phyloP scores from a whole-genome alignment of 805 yeast genomes.

The Barnettozyma californica region DNA sequence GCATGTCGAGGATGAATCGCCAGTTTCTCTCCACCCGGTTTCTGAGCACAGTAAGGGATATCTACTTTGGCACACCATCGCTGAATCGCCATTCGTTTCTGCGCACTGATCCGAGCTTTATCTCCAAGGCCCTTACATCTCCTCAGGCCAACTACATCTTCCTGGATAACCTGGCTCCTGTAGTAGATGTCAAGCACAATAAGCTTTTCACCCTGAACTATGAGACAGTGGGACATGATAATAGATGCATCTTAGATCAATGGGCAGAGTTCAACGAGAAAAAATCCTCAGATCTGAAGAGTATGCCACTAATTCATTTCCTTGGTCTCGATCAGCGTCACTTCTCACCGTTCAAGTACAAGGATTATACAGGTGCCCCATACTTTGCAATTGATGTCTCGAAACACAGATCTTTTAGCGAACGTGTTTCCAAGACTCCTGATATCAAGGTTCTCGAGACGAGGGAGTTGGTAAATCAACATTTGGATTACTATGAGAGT shows the following conservation, averaged over 20 bases:
- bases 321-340: conserved; percentile 38
- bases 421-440: conserved; percentile 4
- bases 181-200: conserved; percentile 13
- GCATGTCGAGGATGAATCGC: not conserved
- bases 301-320: conserved; percentile 27
- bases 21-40: not conserved
- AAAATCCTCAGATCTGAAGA: conserved; percentile 4
- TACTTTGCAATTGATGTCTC: conserved; percentile 58
- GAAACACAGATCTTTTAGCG: conserved; percentile 17
- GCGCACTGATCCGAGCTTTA: conserved; percentile 44
- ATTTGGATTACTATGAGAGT: conserved; percentile 39
- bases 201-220: conserved; percentile 12
- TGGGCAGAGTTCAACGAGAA: conserved; percentile 20
- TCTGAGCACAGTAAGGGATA: conserved; percentile 8
- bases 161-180: conserved; percentile 28
- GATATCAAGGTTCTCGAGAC: conserved; percentile 12
- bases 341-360: conserved; percentile 36
- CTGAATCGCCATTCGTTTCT: conserved; percentile 55
- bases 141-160: conserved; percentile 40
- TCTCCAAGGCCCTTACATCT: conserved; percentile 37
- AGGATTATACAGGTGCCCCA: conserved; percentile 56
- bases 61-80: conserved; percentile 44
- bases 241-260: conserved; percentile 15
- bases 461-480: conserved; percentile 21
- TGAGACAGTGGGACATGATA: conserved; percentile 11